Evolutionary conservation across 768 basidiomycete genomes (phyloP).

Genomic region (Lyophyllum decastes): DNA sequence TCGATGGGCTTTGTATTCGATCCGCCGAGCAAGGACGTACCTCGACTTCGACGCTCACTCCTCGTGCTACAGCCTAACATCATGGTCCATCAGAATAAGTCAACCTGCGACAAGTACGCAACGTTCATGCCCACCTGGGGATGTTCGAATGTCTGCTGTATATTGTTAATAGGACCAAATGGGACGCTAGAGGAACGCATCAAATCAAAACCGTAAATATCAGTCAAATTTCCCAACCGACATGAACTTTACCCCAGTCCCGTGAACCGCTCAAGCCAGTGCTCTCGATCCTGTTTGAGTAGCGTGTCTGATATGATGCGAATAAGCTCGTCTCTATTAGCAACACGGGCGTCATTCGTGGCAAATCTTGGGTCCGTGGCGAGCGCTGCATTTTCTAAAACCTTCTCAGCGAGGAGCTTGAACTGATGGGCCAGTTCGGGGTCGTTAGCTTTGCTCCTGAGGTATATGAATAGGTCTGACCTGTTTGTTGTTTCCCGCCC

Average conservation of each 20-base stretch:
- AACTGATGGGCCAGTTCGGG: constrained; percentile 49
- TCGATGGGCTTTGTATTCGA: constrained; percentile 23
- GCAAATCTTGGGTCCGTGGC: constrained; percentile 62
- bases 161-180: constrained; percentile 91
- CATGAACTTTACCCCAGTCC: constrained; percentile 67
- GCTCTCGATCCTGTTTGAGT: constrained; percentile 53
- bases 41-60: constrained; percentile 75
- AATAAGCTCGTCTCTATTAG: constrained; percentile 71
- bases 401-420: constrained; percentile 58
- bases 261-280: constrained; percentile 76
- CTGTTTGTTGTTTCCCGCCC: constrained; percentile 89
- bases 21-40: constrained; percentile 45
- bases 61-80: constrained; percentile 70
- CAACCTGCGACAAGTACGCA: neutral
- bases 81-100: neutral
- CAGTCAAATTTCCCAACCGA: neutral
- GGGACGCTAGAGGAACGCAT: constrained; percentile 56
- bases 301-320: constrained; percentile 65
- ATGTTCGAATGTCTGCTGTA: constrained; percentile 86
- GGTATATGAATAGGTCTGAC: constrained; percentile 31
- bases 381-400: constrained; percentile 65
- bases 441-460: neutral
- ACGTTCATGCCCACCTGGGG: constrained; percentile 50
- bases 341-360: constrained; percentile 76
- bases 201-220: neutral